Base-by-base conservation (phyloP, 495 filamentous ascomycete species). In the Penicillium cataractarum region DNA sequence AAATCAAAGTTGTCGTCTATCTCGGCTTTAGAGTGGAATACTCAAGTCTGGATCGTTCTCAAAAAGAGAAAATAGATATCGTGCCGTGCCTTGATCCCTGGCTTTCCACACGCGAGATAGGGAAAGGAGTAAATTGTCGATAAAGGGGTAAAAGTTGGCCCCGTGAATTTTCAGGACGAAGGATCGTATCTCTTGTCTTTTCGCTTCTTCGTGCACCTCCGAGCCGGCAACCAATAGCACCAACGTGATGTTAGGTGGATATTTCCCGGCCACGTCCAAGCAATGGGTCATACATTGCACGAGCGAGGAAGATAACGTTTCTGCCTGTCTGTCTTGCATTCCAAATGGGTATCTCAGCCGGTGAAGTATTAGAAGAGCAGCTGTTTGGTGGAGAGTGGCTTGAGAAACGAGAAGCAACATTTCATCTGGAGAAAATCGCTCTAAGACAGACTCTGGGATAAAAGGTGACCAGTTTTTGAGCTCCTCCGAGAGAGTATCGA, bases 301-400 rank as follows among this genome's bases (percentile, higher is more conserved):
- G 19, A 61, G 46, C 10, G 39, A 21, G 15, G 22, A n/a, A 17
- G 59, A 61, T 7, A 61, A 50, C 1, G 24, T 13, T 24, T 61
- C 59, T 17, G 59, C 59, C 19, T 39, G 35, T 2, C 6, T 35
- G n/a, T 61, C 59, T 55, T 24, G 49, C 33, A 55, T 39, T 22
- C 59, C 59, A 53, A 61, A 61, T 26, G 59, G 59, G 29, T 55
- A 46, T 48, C 37, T 50, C 6, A 61, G 50, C 26, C 59, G 59
- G 44, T 61, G 59, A 15, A 61, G 31, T 21, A 61, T 54, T 10
- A 61, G 51, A 42, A 55, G 49, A 26, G 59, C 22, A 15, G 59
- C 49, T 1, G 21, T 61, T 8, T 50, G 59, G 29, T 61, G 59
- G 15, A 61, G 13, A 40, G 49, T 55, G 2, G 59, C 51, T 21